phyloP scores from a whole-genome alignment of 1,284 basidiomycete genomes.

The Papiliotrema fonsecae region DNA sequence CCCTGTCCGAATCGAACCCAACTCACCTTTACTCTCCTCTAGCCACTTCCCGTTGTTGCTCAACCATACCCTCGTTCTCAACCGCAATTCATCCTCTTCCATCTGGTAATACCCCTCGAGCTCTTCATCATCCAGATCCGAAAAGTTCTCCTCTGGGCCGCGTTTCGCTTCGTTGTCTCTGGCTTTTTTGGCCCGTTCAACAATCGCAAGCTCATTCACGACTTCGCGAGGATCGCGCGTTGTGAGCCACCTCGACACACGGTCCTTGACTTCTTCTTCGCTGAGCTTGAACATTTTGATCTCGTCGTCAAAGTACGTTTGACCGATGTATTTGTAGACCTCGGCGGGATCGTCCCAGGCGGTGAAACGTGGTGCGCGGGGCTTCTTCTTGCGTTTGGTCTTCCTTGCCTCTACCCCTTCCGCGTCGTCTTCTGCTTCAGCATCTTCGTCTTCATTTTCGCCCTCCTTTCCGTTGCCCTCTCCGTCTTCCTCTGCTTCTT shows the following conservation, averaged over 20 bases:
- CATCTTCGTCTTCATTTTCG: slow-evolving; percentile 11
- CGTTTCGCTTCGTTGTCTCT: slow-evolving; percentile 32
- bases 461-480: slow-evolving; percentile 6
- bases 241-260: slow-evolving; percentile 32
- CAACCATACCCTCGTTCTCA: slow-evolving; percentile 95
- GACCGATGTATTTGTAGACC: slow-evolving; percentile 25
- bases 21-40: slow-evolving; percentile 76
- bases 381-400: neutral
- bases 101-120: slow-evolving; percentile 74
- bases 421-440: neutral
- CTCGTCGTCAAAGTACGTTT: slow-evolving; percentile 30
- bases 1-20: too few relatives aligned
- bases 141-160: slow-evolving; percentile 47
- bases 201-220: slow-evolving; percentile 53
- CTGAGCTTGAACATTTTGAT: slow-evolving; percentile 21
- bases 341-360: slow-evolving; percentile 34
- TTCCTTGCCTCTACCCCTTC: neutral
- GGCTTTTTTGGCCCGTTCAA: slow-evolving; percentile 44
- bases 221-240: slow-evolving; percentile 33
- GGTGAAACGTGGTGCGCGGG: slow-evolving; percentile 10
- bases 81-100: slow-evolving; percentile 75
- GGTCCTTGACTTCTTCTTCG: slow-evolving; percentile 8
- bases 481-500: slow-evolving; percentile 10
- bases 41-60: slow-evolving; percentile 92
- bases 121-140: slow-evolving; percentile 87